Base-by-base conservation (phyloP, 345 rosid species). In the Sisymbrium irio region DNA sequence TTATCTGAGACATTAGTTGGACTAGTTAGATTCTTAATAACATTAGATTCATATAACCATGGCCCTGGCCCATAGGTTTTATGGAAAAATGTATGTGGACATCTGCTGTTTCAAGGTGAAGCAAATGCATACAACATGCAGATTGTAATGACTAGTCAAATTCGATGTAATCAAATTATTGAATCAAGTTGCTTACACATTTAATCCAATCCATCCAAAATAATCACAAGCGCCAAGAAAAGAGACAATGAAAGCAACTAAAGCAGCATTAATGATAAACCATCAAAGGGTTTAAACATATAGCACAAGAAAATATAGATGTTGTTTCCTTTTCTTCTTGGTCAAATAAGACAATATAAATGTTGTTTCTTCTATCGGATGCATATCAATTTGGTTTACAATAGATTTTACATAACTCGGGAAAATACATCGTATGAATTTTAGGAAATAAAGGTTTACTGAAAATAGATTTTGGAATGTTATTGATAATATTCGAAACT, bases 401-500 rank as follows among this genome's bases (percentile, higher is more conserved):
- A 5, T 12, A 13, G 5, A 35, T 4, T 17, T 3, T 17, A 35
- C n/a, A 35, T 20, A 51, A 37, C 1, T 67, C 7, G 17, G 17
- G 9, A 12, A 40, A 33, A 17, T 17, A 35, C 42, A 9, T 67
- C 5, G 41, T 41, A 69, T 44, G 18, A 9, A 20, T 12, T 30
- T 45, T 45, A 45, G 17, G 58, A 11, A 46, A 35, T 46, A 22
- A 22, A 22, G 25, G 25, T 37, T 3, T 13, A 1, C 44, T 18
- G 64, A 54, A 50, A 41, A 50, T 14, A 59, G 27, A 39, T 59
- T 15, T 35, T 20, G 65, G 50, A 30, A 57, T 13, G 44, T 12
- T 35, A 22, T 4, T 50, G 67, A 69, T 67, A 42, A 69, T 69
- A 75, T 75, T 35, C 69, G 47, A 50, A 67, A 60, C 46, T 15